phyloP scores from a whole-genome alignment of 768 basidiomycete genomes.

The Lactarius hatsudake region DNA sequence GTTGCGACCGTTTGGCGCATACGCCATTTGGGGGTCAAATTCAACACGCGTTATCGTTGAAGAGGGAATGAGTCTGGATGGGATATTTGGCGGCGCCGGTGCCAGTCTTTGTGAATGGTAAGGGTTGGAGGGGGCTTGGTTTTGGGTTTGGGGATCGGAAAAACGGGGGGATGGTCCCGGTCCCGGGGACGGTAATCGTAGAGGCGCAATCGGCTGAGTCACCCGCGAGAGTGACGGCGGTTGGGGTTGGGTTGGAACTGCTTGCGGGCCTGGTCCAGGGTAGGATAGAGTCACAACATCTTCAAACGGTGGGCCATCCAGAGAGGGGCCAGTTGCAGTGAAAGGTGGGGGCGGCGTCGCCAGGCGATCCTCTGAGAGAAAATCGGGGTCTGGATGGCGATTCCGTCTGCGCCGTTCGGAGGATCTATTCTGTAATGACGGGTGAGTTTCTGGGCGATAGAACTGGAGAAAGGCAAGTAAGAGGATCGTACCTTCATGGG shows the following conservation, averaged over 20 bases:
- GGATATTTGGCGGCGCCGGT: background rate
- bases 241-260: constrained; percentile 17
- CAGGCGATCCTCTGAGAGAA: constrained; percentile 8
- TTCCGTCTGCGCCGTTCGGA: constrained; percentile 4
- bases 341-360: constrained; percentile 42
- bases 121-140: background rate
- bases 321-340: constrained; percentile 36
- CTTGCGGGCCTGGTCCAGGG: constrained; percentile 27
- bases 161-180: constrained; percentile 2
- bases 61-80: background rate
- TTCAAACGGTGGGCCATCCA: constrained; percentile 41
- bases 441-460: background rate
- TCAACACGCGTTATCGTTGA: constrained; percentile 24
- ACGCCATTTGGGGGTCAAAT: constrained; percentile 51
- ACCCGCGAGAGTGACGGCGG: background rate
- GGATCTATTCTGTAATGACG: background rate
- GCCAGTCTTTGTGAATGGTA: background rate
- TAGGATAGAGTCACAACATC: constrained; percentile 31
- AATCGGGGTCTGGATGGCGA: background rate
- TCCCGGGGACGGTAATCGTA: background rate
- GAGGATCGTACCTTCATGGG: constrained; percentile 14
- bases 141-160: constrained; percentile 2
- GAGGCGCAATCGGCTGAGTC: constrained; percentile 4
- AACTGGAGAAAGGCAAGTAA: background rate
- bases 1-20: constrained; percentile 32